phyloP scores from a whole-genome alignment of 768 basidiomycete species.

The Agrocybe praecox region DNA sequence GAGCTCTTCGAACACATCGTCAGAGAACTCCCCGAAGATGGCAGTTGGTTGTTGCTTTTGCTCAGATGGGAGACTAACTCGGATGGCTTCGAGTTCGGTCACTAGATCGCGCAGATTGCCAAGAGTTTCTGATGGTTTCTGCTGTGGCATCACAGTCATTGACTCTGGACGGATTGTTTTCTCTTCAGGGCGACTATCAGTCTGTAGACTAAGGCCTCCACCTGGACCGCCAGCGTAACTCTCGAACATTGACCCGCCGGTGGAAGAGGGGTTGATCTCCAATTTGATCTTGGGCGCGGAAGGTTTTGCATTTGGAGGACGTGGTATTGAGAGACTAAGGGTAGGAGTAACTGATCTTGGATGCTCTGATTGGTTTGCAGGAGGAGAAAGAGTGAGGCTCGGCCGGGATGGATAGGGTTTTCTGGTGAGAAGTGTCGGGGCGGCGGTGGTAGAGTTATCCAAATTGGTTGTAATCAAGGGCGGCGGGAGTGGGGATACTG shows the following conservation, averaged over 20 bases:
- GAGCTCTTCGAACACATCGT: conserved; percentile 76
- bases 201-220: conserved; percentile 21
- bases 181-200: conserved; percentile 34
- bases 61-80: conserved; percentile 21
- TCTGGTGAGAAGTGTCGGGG: conserved; percentile 19
- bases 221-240: conserved; percentile 47
- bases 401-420: conserved; percentile 31
- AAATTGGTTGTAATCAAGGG: conserved; percentile 9
- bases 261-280: conserved; percentile 19
- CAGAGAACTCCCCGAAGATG: conserved; percentile 52
- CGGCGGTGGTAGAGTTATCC: conserved; percentile 19
- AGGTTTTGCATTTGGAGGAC: conserved; percentile 17
- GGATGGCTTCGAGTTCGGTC: conserved; percentile 34
- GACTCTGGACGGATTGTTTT: conserved; percentile 46
- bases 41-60: conserved; percentile 17
- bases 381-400: conserved; percentile 23
- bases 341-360: conserved; percentile 27
- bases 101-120: conserved; percentile 40
- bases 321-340: conserved; percentile 24
- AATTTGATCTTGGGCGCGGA: conserved; percentile 25
- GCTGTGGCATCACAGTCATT: conserved; percentile 31
- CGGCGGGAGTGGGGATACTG: conserved; percentile 17
- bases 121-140: conserved; percentile 34
- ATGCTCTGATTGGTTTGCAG: conserved; percentile 25
- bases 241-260: conserved; percentile 32